These are phyloP conservation scores for Rubus parviflorus DNA, from an alignment of 306 rosid genomes.

Conservation along the genomic window DNA sequence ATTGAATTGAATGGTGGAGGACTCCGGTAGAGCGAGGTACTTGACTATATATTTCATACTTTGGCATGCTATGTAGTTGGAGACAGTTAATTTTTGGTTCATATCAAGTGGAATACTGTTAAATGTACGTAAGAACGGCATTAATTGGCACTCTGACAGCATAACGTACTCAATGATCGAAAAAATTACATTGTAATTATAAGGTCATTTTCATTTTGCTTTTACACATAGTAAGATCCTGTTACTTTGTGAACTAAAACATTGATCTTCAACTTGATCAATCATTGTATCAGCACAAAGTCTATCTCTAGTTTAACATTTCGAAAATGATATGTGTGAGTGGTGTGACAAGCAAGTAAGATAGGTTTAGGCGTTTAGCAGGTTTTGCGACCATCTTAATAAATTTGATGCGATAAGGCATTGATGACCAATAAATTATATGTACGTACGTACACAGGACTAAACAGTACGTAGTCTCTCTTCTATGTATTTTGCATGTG, in stretches of 20 bases:
- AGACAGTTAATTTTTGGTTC: neutral
- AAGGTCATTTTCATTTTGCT: neutral
- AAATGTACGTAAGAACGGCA: no score
- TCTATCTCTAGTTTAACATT: neutral
- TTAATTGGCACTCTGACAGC: neutral
- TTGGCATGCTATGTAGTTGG: no score
- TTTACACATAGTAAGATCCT: neutral
- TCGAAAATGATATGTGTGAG: neutral
- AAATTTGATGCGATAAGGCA: slow-evolving; percentile 1
- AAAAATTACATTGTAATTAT: no score
- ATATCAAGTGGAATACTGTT: no score
- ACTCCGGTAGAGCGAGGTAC: no score
- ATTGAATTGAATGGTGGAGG: no score
- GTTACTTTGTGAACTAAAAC: neutral
- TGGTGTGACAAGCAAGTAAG: neutral
- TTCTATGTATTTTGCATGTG: neutral
- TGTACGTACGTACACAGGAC: neutral
- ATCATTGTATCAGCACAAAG: neutral
- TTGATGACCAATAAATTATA: neutral
- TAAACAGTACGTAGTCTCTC: neutral
- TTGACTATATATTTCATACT: no score
- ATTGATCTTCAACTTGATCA: neutral
- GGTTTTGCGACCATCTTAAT: neutral
- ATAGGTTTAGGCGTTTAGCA: no score
- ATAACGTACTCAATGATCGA: no score